A percentile compares a stretch with the other conserved stretches of the same genome.
Conservation (phyloP, 140 eudicot genomes). For the Cichorium intybus region DNA sequence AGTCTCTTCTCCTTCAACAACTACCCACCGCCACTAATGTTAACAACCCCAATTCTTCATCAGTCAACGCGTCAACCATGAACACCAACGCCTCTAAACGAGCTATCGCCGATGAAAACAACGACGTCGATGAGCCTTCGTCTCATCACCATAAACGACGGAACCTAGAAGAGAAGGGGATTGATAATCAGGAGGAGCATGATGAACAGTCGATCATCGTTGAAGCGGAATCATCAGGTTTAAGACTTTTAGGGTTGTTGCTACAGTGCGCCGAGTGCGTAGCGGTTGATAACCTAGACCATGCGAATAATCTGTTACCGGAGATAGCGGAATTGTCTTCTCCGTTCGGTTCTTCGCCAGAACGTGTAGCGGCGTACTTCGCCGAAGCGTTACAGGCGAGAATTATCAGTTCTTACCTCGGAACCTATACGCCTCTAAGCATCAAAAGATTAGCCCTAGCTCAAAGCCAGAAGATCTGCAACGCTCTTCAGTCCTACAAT, state of each 20-base stretch:
- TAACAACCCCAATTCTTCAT: constrained; percentile 8
- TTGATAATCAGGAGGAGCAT: neutral
- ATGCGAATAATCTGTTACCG: constrained; percentile 65
- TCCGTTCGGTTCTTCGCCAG: constrained; percentile 90
- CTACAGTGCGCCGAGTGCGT: constrained; percentile 90
- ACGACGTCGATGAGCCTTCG: constrained; percentile 9
- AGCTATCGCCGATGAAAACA: constrained; percentile 11
- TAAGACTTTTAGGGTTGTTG: constrained; percentile 57
- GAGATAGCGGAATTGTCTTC: constrained; percentile 68
- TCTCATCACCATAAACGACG: constrained; percentile 28
- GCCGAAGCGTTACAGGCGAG: constrained; percentile 73
- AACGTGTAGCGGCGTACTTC: constrained; percentile 88
- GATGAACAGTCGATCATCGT: neutral
- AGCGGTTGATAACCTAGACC: constrained; percentile 64
- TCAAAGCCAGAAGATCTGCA: constrained; percentile 42
- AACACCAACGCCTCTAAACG: constrained; percentile 39
- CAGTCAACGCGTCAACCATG: constrained; percentile 21
- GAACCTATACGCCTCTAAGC: constrained; percentile 49
- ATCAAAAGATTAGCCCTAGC: constrained; percentile 28
- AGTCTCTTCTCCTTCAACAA: constrained; percentile 34
- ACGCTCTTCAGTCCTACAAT: constrained; percentile 70
- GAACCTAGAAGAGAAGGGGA: constrained; percentile 26
- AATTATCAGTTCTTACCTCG: constrained; percentile 55
- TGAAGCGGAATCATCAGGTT: constrained; percentile 50
- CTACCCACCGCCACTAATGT: constrained; percentile 16